These are phyloP conservation scores for Tephrocybe sp. DNA, from an alignment of 768 basidiomycete species.

Conservation along the genomic window DNA sequence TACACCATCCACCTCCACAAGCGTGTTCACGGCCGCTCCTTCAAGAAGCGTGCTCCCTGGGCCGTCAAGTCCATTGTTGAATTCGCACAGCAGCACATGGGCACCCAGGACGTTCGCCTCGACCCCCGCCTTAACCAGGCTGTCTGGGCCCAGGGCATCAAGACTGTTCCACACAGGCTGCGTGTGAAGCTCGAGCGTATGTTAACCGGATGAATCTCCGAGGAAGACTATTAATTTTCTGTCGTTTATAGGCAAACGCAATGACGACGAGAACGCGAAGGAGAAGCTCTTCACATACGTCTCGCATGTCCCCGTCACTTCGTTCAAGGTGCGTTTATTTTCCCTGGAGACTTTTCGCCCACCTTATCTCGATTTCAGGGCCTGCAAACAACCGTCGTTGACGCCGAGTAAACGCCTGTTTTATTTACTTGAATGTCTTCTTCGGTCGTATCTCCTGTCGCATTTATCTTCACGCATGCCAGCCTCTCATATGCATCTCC, in stretches of 20 bases:
- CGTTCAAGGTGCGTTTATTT: conserved; percentile 73
- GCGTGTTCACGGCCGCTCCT: conserved; percentile 85
- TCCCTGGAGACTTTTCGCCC: background rate
- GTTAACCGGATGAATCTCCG: conserved; percentile 4
- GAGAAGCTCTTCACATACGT: conserved; percentile 97
- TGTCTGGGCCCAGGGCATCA: conserved; percentile 91
- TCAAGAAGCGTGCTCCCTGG: conserved; percentile 97
- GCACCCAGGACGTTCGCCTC: conserved; percentile 88
- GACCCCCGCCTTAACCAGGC: conserved; percentile 97
- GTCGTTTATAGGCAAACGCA: conserved; percentile 75
- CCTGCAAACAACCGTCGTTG: conserved; percentile 79
- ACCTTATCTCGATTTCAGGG: conserved; percentile 43
- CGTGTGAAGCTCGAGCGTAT: conserved; percentile 91
- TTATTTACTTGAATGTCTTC: background rate
- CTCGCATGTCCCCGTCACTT: conserved; percentile 68
- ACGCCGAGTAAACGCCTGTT: conserved; percentile 59
- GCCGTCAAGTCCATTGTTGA: conserved; percentile 92
- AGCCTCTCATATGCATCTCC: conserved; percentile 7
- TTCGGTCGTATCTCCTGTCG: background rate
- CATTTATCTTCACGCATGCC: conserved; percentile 1
- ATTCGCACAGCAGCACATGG: conserved; percentile 95
- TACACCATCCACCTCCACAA: conserved; percentile 99
- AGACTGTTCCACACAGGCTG: conserved; percentile 89
- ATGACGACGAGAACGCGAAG: conserved; percentile 98
- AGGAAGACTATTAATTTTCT: background rate